Evolutionary conservation across 768 basidiomycete genomes (phyloP).

Genomic region (Fistulinella prunicolor): DNA sequence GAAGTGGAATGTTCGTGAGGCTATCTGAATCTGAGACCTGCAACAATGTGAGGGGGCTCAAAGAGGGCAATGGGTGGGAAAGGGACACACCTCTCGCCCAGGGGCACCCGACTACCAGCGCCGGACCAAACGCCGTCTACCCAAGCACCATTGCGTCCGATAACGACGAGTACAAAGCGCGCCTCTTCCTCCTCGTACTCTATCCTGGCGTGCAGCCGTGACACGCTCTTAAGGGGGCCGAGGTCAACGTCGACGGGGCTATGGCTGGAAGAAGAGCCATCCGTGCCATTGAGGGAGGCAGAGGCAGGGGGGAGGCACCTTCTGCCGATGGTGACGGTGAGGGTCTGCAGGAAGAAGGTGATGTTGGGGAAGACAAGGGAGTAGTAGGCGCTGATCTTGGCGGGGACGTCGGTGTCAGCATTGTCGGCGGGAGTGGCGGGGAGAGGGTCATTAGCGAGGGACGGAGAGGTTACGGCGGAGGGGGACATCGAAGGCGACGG

Average conservation of each 20-base stretch:
- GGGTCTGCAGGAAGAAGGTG: conserved; percentile 96
- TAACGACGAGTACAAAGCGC: conserved; percentile 83
- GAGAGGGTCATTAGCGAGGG: conserved; percentile 3
- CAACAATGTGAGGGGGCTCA: conserved; percentile 13
- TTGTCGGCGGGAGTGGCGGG: conserved; percentile 9
- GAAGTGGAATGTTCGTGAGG: conserved; percentile 95
- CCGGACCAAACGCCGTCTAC: conserved; percentile 96
- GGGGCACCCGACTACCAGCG: conserved; percentile 79
- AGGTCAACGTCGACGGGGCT: conserved; percentile 83
- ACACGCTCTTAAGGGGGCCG: conserved; percentile 94
- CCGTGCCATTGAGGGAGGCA: conserved; percentile 43
- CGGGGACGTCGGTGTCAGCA: conserved; percentile 36
- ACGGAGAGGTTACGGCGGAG: conserved; percentile 4
- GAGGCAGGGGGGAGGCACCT: conserved; percentile 71
- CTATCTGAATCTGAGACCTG: conserved; percentile 95
- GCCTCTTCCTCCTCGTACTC: conserved; percentile 90
- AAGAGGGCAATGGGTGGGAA: neutral
- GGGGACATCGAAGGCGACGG: conserved; percentile 27
- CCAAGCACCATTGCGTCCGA: conserved; percentile 98
- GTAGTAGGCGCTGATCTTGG: conserved; percentile 91
- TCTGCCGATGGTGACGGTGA: conserved; percentile 91
- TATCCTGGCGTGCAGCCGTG: conserved; percentile 93
- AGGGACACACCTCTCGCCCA: conserved; percentile 70
- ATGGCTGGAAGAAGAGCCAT: conserved; percentile 30
- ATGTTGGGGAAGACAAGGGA: conserved; percentile 91